Percentiles rank a stretch among this genome's conserved stretches.
Conservation (phyloP, 352 stramenopile species). For the Globisporangium nagaii region DNA sequence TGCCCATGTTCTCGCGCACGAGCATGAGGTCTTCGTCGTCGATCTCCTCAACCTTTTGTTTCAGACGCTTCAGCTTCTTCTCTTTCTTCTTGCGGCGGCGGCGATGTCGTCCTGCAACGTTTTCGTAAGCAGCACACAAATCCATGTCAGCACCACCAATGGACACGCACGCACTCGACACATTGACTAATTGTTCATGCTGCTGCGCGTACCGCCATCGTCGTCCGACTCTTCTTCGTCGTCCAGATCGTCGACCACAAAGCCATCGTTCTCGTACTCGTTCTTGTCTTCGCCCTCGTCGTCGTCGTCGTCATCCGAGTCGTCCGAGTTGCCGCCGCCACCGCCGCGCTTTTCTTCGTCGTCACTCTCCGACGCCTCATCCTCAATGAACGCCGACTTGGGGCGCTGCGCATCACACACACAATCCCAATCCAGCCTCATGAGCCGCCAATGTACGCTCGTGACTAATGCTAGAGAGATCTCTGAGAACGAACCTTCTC, state of each 20-base stretch:
- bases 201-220: conserved; percentile 40
- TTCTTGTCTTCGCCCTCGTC: conserved; percentile 84
- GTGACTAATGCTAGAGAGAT: too few species aligned
- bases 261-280: conserved; percentile 87
- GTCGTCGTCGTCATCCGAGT: conserved; percentile 78
- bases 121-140: too few species aligned
- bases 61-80: conserved; percentile 83
- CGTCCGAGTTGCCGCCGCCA: conserved; percentile 41
- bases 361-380: conserved; percentile 85
- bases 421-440: conserved; percentile 3
- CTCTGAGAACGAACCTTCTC: conserved; percentile 47
- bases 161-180: not conserved
- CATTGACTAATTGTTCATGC: too few species aligned
- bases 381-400: conserved; percentile 86
- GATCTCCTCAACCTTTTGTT: conserved; percentile 85
- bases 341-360: conserved; percentile 37
- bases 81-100: conserved; percentile 81
- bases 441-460: not conserved
- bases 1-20: conserved; percentile 86
- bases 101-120: conserved; percentile 43
- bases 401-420: conserved; percentile 30
- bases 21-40: conserved; percentile 87
- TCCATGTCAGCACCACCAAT: too few species aligned
- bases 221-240: conserved; percentile 73
- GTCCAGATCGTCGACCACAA: conserved; percentile 80